Percentiles rank a stretch among this genome's conserved stretches.
These are phyloP conservation scores for Solanum bukasovii DNA, from an alignment of 257 asterid species.

Conservation along the genomic window DNA sequence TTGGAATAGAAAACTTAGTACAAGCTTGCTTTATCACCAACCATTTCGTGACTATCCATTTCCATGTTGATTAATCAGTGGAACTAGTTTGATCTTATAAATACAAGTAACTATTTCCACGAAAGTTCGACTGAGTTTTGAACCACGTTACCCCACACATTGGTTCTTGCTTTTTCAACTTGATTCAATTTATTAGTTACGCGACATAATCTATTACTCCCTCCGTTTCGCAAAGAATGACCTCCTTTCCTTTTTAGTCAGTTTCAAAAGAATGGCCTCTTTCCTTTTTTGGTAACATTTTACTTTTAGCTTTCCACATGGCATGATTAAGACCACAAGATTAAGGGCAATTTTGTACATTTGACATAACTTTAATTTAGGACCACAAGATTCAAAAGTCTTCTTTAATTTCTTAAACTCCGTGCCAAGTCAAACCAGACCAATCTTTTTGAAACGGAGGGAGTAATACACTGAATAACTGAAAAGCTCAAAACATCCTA, in stretches of 20 bases:
- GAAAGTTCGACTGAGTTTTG: neutral
- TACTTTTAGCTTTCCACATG: no score
- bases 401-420: no score
- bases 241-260: no score
- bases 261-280: no score
- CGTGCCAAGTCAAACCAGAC: no score
- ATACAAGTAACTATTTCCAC: neutral
- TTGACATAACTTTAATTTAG: no score
- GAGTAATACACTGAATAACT: neutral
- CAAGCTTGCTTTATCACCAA: neutral
- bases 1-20: neutral
- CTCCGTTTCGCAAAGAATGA: no score
- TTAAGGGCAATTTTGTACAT: no score
- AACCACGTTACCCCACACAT: neutral
- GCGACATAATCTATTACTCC: neutral
- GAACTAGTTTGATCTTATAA: neutral
- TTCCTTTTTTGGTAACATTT: no score
- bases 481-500: neutral
- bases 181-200: neutral
- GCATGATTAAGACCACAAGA: no score
- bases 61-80: neutral
- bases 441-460: no score
- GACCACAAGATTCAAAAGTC: no score
- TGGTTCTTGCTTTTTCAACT: neutral
- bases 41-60: neutral